Percentiles rank a stretch among this genome's conserved stretches.
Conservation (phyloP, 148 eudicot genomes). For the Chenopodium quinoa region DNA sequence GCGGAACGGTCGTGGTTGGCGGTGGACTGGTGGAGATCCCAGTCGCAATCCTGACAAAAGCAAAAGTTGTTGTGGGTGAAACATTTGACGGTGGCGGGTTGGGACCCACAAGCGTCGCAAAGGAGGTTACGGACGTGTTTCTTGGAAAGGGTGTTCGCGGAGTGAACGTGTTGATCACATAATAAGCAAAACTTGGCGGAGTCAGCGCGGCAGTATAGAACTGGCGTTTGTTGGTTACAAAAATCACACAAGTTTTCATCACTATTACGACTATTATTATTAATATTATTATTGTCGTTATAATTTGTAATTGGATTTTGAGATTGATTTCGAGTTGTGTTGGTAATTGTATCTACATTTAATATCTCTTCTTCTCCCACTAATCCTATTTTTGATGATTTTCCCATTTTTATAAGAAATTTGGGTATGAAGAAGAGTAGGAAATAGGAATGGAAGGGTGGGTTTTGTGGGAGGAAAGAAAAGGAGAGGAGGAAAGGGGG, state of each 20-base stretch:
- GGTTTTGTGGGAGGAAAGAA: background rate
- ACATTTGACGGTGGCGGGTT: conserved; percentile 50
- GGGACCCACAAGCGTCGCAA: conserved; percentile 55
- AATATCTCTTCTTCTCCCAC: background rate
- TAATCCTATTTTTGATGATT: background rate
- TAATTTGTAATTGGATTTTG: too few species aligned
- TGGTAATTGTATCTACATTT: background rate
- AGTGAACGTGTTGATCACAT: conserved; percentile 86
- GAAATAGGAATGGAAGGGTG: background rate
- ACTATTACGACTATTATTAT: too few species aligned
- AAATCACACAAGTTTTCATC: conserved; percentile 46
- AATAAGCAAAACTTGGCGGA: conserved; percentile 66
- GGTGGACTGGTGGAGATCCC: conserved; percentile 39
- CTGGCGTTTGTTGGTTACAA: conserved; percentile 54
- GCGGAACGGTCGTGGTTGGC: conserved; percentile 35
- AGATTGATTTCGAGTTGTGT: background rate
- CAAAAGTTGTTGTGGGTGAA: conserved; percentile 37
- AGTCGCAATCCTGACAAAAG: conserved; percentile 63
- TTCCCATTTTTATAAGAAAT: background rate
- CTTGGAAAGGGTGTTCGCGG: conserved; percentile 75
- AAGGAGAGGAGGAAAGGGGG: too few species aligned
- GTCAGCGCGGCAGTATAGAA: conserved; percentile 80
- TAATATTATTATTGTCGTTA: too few species aligned
- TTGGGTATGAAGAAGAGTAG: too few species aligned
- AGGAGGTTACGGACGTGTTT: conserved; percentile 79